phyloP scores from a whole-genome alignment of 345 rosid species.

The Syzygium aqueum region DNA sequence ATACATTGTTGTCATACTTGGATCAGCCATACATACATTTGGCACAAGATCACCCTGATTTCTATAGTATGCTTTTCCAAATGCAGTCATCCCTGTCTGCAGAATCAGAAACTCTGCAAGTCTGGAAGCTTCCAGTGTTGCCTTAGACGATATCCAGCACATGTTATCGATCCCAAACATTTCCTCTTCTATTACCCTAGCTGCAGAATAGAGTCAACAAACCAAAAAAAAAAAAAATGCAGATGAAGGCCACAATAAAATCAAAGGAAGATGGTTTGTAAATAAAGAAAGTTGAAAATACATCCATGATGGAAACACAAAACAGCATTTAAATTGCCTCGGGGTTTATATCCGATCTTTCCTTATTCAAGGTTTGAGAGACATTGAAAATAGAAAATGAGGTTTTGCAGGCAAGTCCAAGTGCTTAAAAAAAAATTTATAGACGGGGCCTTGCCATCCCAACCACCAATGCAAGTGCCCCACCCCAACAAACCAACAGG shows the following conservation, averaged over 20 bases:
- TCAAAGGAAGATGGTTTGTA: neutral
- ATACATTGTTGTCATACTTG: neutral
- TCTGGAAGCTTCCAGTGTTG: conserved; percentile 86
- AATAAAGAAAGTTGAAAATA: neutral
- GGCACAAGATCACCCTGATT: conserved; percentile 79
- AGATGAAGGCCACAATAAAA: neutral
- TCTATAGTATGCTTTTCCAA: conserved; percentile 87
- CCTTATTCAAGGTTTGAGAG: neutral
- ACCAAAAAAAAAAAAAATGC: neutral
- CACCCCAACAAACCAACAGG: neutral
- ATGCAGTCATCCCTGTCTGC: conserved; percentile 96
- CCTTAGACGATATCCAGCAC: conserved; percentile 90
- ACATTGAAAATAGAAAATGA: neutral
- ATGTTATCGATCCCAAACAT: conserved; percentile 81
- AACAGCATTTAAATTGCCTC: neutral
- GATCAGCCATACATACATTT: conserved; percentile 34
- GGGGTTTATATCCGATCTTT: neutral
- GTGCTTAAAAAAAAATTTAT: neutral
- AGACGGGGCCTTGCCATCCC: neutral
- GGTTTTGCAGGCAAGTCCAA: neutral
- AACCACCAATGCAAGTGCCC: neutral
- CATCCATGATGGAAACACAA: neutral
- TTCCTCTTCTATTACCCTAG: conserved; percentile 90
- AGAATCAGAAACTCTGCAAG: conserved; percentile 78
- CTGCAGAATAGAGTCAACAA: conserved; percentile 26